Conservation (phyloP, 208 protist genomes). For the Wallacemonas sp. region DNA sequence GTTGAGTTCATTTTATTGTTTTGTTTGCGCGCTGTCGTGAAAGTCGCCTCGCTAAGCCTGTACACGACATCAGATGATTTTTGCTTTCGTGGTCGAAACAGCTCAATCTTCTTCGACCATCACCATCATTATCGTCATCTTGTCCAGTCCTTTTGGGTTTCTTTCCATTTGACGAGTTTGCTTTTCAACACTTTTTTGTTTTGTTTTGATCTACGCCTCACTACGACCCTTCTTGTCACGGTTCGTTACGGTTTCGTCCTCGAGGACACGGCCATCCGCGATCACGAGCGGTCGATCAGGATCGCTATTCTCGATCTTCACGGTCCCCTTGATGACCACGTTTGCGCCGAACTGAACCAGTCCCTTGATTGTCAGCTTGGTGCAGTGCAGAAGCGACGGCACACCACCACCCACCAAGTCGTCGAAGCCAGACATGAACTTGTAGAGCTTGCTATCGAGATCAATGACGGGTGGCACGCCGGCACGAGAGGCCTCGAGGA, state of each 20-base stretch:
- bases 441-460: constrained; percentile 80
- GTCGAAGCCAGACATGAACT: constrained; percentile 68
- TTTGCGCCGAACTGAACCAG: constrained; percentile 51
- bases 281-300: constrained; percentile 33
- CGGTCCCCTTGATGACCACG: constrained; percentile 65
- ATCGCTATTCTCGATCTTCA: constrained; percentile 62
- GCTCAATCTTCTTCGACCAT: too few relatives aligned
- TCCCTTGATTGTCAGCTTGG: constrained; percentile 56
- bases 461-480: constrained; percentile 62
- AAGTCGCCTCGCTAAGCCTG: too few relatives aligned
- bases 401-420: constrained; percentile 52
- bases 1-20: too few relatives aligned
- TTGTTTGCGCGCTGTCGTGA: too few relatives aligned
- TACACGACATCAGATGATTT: too few relatives aligned
- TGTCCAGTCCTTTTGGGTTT: constrained; percentile 17
- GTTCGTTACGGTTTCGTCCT: constrained; percentile 39
- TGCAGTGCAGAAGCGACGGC: constrained; percentile 70
- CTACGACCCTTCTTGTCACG: constrained; percentile 6
- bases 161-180: constrained; percentile 4
- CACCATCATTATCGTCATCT: too few relatives aligned
- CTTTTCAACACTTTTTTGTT: constrained; percentile 3
- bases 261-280: constrained; percentile 43
- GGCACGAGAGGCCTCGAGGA: constrained; percentile 44
- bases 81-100: too few relatives aligned
- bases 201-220: constrained; percentile 4